A percentile compares a stretch with the other conserved stretches of the same genome.
Conservation (phyloP, 352 stramenopile genomes). For the Phytophthora vignae region DNA sequence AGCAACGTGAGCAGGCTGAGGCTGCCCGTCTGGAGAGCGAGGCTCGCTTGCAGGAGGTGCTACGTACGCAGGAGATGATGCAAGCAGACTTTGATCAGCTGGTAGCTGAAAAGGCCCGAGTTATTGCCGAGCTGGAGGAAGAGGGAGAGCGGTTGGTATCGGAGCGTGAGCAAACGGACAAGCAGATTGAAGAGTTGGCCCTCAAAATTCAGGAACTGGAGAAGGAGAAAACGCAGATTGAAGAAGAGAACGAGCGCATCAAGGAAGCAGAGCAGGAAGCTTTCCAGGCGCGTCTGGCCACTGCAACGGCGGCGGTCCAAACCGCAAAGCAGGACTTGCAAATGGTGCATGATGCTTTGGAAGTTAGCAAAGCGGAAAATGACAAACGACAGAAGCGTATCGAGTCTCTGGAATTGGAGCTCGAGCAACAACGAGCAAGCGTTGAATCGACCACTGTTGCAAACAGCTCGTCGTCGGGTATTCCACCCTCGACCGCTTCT, state of each 20-base stretch:
- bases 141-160: constrained; percentile 13
- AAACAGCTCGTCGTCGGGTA: neutral
- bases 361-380: constrained; percentile 37
- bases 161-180: constrained; percentile 21
- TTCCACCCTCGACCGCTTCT: neutral
- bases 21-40: constrained; percentile 16
- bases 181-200: constrained; percentile 26
- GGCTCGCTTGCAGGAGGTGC: constrained; percentile 37
- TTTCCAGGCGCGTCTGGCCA: constrained; percentile 31
- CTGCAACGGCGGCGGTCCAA: constrained; percentile 15
- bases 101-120: constrained; percentile 30
- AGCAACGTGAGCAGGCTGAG: constrained; percentile 25
- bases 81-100: constrained; percentile 53
- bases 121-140: constrained; percentile 36
- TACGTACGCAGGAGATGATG: constrained; percentile 38
- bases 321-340: constrained; percentile 34
- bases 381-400: constrained; percentile 33
- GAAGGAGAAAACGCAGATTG: constrained; percentile 30
- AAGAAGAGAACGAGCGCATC: constrained; percentile 21
- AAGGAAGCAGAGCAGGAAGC: constrained; percentile 34
- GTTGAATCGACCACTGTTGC: neutral
- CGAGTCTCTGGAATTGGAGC: constrained; percentile 35
- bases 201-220: constrained; percentile 35
- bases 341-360: constrained; percentile 27
- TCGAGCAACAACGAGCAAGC: constrained; percentile 18